These are phyloP conservation scores for Ophiosphaerella narmari DNA, from an alignment of 2,329 filamentous ascomycete genomes.

Conservation along the genomic window DNA sequence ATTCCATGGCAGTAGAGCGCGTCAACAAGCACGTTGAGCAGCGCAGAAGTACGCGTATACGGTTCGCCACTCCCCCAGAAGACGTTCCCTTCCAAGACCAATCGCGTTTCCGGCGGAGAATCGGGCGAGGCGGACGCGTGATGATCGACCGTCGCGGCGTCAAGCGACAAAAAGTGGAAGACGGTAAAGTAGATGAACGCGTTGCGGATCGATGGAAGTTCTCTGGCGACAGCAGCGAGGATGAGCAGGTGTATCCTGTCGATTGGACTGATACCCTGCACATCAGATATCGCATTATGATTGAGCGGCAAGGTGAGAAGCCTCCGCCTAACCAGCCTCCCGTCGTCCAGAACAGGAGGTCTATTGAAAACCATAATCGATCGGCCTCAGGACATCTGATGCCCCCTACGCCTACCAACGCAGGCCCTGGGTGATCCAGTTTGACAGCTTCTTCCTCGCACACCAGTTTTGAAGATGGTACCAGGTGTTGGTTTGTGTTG, in stretches of 20 bases:
- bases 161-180: conserved; percentile 50
- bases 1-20: conserved; percentile 46
- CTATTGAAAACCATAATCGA: conserved; percentile 44
- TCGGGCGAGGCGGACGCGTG: conserved; percentile 81
- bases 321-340: conserved; percentile 33
- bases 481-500: conserved; percentile 24
- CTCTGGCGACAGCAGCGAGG: conserved; percentile 82
- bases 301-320: conserved; percentile 49
- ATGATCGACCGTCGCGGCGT: conserved; percentile 86
- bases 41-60: conserved; percentile 38
- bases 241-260: conserved; percentile 73
- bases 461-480: conserved; percentile 20
- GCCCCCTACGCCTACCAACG: conserved; percentile 35
- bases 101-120: conserved; percentile 79
- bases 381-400: conserved; percentile 43
- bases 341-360: conserved; percentile 27
- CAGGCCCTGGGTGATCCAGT: conserved; percentile 18
- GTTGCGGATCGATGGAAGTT: conserved; percentile 70
- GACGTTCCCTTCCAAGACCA: conserved; percentile 46
- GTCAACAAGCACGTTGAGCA: conserved; percentile 31
- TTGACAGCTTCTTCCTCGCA: conserved; percentile 7
- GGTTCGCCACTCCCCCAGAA: conserved; percentile 46
- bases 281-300: conserved; percentile 62
- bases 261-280: conserved; percentile 68
- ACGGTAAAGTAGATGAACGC: conserved; percentile 35